A percentile compares a stretch with the other conserved stretches of the same genome.
These are phyloP conservation scores for Gastroboletus turbinatus DNA, from an alignment of 1,284 basidiomycete genomes.

Conservation along the genomic window DNA sequence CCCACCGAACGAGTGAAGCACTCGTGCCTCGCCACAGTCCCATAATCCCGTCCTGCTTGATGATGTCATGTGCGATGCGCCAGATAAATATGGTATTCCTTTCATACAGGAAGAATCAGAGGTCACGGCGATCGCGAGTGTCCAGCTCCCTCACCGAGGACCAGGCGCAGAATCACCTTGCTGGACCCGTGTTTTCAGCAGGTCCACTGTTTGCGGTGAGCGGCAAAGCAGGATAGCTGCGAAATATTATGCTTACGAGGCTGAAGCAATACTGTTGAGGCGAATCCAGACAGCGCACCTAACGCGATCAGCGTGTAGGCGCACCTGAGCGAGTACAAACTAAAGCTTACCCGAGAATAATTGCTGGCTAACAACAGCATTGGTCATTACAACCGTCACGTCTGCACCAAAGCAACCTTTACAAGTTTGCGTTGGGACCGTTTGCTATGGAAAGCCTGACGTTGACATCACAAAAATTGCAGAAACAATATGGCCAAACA, in stretches of 20 bases:
- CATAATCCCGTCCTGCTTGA: conserved; percentile 57
- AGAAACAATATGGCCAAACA: too few species aligned
- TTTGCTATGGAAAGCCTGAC: too few species aligned
- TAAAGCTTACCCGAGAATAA: conserved; percentile 58
- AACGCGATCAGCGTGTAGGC: neutral
- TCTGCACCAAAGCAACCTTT: too few species aligned
- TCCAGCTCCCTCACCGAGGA: conserved; percentile 35
- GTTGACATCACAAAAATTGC: too few species aligned
- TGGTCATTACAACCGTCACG: conserved; percentile 22
- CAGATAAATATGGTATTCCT: conserved; percentile 46
- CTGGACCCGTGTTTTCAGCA: conserved; percentile 86
- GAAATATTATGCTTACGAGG: conserved; percentile 51
- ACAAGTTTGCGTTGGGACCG: too few species aligned
- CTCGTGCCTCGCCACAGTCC: conserved; percentile 88
- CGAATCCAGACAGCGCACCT: conserved; percentile 77
- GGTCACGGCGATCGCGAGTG: neutral
- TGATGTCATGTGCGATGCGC: conserved; percentile 55
- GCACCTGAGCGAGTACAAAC: neutral
- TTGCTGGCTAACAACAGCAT: conserved; percentile 56
- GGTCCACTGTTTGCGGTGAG: conserved; percentile 61
- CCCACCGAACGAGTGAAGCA: conserved; percentile 75
- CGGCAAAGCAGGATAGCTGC: neutral
- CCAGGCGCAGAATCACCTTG: conserved; percentile 57
- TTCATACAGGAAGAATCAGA: neutral
- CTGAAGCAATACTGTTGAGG: conserved; percentile 73